These are phyloP conservation scores for Stromatinia cepivora DNA, from an alignment of 2,329 filamentous ascomycete genomes.

Conservation along the genomic window DNA sequence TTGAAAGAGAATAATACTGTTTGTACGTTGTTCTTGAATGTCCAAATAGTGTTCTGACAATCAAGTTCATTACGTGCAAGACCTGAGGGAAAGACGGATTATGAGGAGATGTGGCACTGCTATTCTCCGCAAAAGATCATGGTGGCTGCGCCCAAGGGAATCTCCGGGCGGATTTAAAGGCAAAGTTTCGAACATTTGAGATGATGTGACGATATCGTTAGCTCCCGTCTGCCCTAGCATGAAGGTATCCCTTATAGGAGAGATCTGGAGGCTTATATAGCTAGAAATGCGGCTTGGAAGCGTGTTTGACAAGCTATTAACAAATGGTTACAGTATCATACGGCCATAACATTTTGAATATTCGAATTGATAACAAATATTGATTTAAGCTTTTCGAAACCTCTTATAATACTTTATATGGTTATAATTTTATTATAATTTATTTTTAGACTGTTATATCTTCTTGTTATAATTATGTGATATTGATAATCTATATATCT, in stretches of 20 bases:
- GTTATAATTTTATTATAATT: no score
- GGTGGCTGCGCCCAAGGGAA: neutral
- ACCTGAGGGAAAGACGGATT: neutral
- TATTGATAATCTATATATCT: no score
- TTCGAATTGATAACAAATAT: no score
- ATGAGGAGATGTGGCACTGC: neutral
- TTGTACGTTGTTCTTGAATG: neutral
- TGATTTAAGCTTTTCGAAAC: no score
- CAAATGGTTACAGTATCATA: no score
- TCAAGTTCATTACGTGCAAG: neutral
- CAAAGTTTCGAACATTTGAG: neutral
- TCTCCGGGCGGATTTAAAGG: no score
- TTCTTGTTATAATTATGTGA: no score
- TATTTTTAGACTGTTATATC: no score
- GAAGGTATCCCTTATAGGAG: neutral
- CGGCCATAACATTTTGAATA: no score
- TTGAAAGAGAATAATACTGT: neutral
- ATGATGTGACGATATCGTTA: slow-evolving; percentile 7
- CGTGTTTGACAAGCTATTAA: neutral
- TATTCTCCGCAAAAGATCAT: neutral
- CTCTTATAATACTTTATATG: no score
- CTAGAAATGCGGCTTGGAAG: neutral
- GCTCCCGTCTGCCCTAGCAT: neutral
- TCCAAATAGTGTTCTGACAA: neutral
- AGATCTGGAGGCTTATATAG: neutral